These are phyloP conservation scores for Pythium phragmitis DNA, from an alignment of 352 stramenopile genomes.

Conservation along the genomic window DNA sequence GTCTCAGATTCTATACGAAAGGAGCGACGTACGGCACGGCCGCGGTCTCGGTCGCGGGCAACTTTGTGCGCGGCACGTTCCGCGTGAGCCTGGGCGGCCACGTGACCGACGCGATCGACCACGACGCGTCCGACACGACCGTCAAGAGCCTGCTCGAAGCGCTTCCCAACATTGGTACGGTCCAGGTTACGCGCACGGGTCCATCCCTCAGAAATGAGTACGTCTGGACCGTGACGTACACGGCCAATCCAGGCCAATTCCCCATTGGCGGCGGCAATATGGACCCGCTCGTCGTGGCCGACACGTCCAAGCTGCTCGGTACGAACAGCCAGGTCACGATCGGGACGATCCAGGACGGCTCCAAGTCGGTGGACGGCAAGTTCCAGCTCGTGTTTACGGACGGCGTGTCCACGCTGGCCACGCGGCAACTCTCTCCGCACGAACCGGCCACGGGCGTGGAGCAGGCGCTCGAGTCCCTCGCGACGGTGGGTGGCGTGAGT, in stretches of 20 bases:
- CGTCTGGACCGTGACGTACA: slow-evolving; percentile 93
- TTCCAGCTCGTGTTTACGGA: slow-evolving; percentile 57
- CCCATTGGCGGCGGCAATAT: slow-evolving; percentile 77
- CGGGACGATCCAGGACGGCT: slow-evolving; percentile 41
- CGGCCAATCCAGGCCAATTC: slow-evolving; percentile 91
- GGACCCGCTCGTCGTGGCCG: slow-evolving; percentile 34
- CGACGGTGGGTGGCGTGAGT: slow-evolving; percentile 56
- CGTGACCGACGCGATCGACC: slow-evolving; percentile 84
- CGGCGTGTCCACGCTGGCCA: slow-evolving; percentile 37
- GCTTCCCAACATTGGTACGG: slow-evolving; percentile 92
- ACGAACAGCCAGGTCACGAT: slow-evolving; percentile 43
- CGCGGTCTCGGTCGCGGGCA: slow-evolving; percentile 71
- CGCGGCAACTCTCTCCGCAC: slow-evolving; percentile 48
- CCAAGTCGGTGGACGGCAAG: slow-evolving; percentile 52
- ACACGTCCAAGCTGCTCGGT: slow-evolving; percentile 46
- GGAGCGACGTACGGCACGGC: slow-evolving; percentile 37
- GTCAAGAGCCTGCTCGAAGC: slow-evolving; percentile 90
- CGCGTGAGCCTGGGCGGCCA: slow-evolving; percentile 87
- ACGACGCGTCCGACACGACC: slow-evolving; percentile 91
- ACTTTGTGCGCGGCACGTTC: slow-evolving; percentile 89
- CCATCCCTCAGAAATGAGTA: slow-evolving; percentile 91
- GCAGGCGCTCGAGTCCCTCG: slow-evolving; percentile 44
- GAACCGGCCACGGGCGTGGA: slow-evolving; percentile 43
- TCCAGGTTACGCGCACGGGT: slow-evolving; percentile 79
- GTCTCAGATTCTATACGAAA: slow-evolving; percentile 79